Evolutionary conservation across 1,139 yeast species (phyloP).

Genomic region (Kodamaea alishanica): DNA sequence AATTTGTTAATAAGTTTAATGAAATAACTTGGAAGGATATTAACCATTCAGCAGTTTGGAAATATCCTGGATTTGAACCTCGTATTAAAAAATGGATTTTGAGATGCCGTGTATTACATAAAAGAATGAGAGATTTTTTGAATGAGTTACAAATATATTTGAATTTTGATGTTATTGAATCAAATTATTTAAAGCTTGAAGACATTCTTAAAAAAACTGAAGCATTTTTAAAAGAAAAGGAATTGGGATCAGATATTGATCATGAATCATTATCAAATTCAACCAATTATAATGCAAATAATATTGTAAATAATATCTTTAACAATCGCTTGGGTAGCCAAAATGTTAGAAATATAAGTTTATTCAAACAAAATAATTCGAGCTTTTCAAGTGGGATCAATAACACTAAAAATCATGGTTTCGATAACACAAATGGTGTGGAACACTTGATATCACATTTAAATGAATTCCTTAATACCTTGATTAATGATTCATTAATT

Average conservation of each 20-base stretch:
- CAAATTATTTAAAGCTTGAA: constrained; percentile 47
- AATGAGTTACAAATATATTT: constrained; percentile 55
- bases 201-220: constrained; percentile 20
- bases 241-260: constrained; percentile 13
- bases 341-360: constrained; percentile 1
- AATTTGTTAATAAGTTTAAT: constrained; percentile 57
- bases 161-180: constrained; percentile 58
- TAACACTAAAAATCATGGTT: neutral
- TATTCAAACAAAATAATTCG: constrained; percentile 3
- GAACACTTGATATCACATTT: constrained; percentile 49
- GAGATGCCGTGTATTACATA: constrained; percentile 54
- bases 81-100: constrained; percentile 54
- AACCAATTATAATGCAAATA: constrained; percentile 27
- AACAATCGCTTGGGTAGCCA: constrained; percentile 7
- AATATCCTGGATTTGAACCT: constrained; percentile 37
- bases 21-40: constrained; percentile 74
- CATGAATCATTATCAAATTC: constrained; percentile 12
- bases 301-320: constrained; percentile 31
- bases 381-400: neutral
- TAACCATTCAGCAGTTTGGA: constrained; percentile 67
- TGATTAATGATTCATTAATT: constrained; percentile 64
- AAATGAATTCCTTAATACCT: constrained; percentile 58
- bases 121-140: constrained; percentile 59
- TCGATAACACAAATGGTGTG: constrained; percentile 20
- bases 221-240: constrained; percentile 14